Evolutionary conservation across 2,329 filamentous ascomycete genomes (phyloP), one percentile per base, ranked within the genome.

Genomic region (Alternaria sp.): DNA sequence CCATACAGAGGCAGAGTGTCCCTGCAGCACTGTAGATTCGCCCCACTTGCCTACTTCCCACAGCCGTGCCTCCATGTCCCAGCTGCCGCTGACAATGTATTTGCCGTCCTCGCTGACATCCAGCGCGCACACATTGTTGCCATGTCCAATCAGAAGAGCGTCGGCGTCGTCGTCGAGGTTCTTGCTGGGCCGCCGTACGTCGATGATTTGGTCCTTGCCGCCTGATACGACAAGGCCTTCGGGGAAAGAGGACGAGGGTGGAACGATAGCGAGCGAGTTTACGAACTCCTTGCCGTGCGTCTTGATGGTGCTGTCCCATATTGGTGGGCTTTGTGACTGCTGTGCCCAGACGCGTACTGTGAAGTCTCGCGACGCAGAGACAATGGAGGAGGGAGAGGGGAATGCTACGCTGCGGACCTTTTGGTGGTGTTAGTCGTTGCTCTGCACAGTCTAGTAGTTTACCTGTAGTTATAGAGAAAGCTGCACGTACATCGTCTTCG

Each of bases 41-140:
- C 96, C 93, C 92, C 95, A 97, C 69, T 91, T 94, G 44, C 88
- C 88, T n/a, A 96, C 84, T 66, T 86, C 87, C 96, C 96, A 99
- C 56, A 98, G 83, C 58, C 93, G 90, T 26, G 93, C 94, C 68
- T 94, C 91, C 28, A 88, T 88, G 80, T 99, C 96, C 96, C 96
- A 99, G 73, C 94, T 92, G 30, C 95, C 96, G 69, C 95, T 98
- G 50, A 97, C 90, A 44, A 98, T 85, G 78, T 89, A 92, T 49
- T 83, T 87, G 2, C 90, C 91, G 63, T 89, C 87, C 1, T 90
- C 87, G 55, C 90, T 90, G 15, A 93, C 90, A 73, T 97, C 93
- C 47, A 99, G 82, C 9, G 94, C 87, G 78, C 95, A 97, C 49
- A 99, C 89, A 73, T 98, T 98, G 78, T 92, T 88, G 20, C 88